A percentile compares a stretch with the other conserved stretches of the same genome.
These are phyloP conservation scores for Leccinum cinnamomeum DNA, from an alignment of 1,284 basidiomycete species.

Conservation along the genomic window DNA sequence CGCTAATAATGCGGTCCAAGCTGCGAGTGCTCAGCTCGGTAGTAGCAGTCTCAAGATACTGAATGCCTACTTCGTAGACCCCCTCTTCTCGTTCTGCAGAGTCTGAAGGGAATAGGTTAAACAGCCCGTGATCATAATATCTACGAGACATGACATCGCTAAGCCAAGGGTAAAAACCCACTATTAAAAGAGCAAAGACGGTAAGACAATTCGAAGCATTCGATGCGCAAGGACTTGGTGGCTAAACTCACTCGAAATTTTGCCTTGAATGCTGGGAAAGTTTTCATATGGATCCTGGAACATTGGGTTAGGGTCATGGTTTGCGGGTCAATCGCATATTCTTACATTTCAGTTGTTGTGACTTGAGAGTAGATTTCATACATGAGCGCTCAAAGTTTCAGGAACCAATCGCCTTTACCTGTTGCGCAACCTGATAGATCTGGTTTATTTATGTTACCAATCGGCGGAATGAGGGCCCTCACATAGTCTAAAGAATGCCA, in stretches of 20 bases:
- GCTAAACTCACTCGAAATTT: constrained; percentile 25
- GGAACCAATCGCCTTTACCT: constrained; percentile 17
- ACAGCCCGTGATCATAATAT: constrained; percentile 47
- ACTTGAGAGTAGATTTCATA: constrained; percentile 27
- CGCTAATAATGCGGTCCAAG: constrained; percentile 47
- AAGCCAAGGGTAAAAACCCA: constrained; percentile 56
- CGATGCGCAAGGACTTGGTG: not conserved
- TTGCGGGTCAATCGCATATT: not conserved
- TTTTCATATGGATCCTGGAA: constrained; percentile 30
- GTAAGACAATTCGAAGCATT: not conserved
- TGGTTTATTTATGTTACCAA: not conserved
- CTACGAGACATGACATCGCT: constrained; percentile 45
- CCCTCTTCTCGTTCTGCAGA: constrained; percentile 39
- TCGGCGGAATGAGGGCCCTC: constrained; percentile 31
- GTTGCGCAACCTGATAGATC: constrained; percentile 28
- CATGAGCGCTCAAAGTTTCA: not conserved
- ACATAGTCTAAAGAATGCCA: constrained; percentile 35
- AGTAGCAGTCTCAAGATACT: not conserved
- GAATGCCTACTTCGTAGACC: constrained; percentile 21
- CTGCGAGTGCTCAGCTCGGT: constrained; percentile 27
- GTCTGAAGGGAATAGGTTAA: constrained; percentile 45
- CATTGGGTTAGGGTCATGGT: not conserved
- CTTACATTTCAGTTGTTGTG: constrained; percentile 43
- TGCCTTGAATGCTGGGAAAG: constrained; percentile 25
- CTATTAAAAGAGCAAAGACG: constrained; percentile 25